Evolutionary conservation across 2,329 filamentous ascomycete species (phyloP), one percentile per base, ranked within the genome.

Genomic region (Thelonectria rubi): DNA sequence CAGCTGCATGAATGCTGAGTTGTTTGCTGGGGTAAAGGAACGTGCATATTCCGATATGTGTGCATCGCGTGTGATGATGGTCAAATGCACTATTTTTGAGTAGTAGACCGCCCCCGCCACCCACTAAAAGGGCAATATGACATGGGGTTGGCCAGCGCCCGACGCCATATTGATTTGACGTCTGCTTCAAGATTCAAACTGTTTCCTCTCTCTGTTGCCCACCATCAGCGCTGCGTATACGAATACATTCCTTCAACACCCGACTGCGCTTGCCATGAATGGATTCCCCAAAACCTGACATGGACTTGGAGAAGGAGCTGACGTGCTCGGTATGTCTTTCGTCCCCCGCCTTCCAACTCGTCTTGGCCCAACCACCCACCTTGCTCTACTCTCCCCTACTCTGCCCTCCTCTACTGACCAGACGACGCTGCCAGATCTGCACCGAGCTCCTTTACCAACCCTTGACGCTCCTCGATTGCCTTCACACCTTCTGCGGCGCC

Each of bases 401-500:
- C n/a, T n/a, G n/a, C n/a, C n/a, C n/a, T n/a, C n/a, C n/a, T n/a
- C 52, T 55, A 30, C 20, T 32, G 52, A 60, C 47, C 20, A 42
- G 55, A 39, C 67, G 54, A 69, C 62, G 52, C 54, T 63, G 61
- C 54, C 58, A 97, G 94, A 99, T 99, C 73, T 99, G 95, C 82
- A 97, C 94, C 70, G 95, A 98, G 77, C 86, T 97, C 67, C 88
- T 97, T 65, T 96, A 93, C 79, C 92, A 96, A 76, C 93, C 94
- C 34, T 85, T 97, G 66, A 97, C 93, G 26, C 88, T 97, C 51
- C 91, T 97, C 76, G 92, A 97, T 81, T 97, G 93, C 75, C 86
- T 97, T 46, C 93, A 97, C 79, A 97, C 94, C 47, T 99, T 96
- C 78, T 99, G 95, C 81, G 95, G 94, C 66, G 91, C 92, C 40